A percentile compares a stretch with the other conserved stretches of the same genome.
Evolutionary conservation across 495 filamentous ascomycete genomes (phyloP).

Genomic region (Penicillium diatomitis): DNA sequence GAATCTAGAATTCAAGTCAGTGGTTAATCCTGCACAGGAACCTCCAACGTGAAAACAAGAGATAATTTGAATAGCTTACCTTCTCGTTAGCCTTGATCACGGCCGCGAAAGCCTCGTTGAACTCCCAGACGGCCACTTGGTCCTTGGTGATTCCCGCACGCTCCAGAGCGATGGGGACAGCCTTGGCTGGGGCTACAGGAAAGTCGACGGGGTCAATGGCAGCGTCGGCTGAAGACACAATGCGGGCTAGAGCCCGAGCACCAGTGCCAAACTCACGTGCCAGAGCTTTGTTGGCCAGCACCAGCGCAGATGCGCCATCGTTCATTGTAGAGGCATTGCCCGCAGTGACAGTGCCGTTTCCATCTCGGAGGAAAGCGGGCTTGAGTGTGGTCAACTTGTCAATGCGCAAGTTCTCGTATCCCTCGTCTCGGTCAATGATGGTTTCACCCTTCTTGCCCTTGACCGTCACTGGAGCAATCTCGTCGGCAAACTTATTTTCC

Average conservation of each 20-base stretch:
- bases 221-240: conserved; percentile 81
- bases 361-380: conserved; percentile 80
- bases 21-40: conserved; percentile 5
- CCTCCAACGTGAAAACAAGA: too few species aligned
- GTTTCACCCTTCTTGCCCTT: conserved; percentile 75
- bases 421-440: conserved; percentile 73
- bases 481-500: conserved; percentile 66
- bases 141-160: conserved; percentile 82
- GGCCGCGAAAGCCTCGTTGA: conserved; percentile 96
- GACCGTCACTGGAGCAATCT: conserved; percentile 80
- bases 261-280: conserved; percentile 64
- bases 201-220: conserved; percentile 93
- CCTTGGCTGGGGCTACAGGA: conserved; percentile 84
- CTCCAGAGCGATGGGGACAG: conserved; percentile 81
- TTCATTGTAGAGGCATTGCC: conserved; percentile 90
- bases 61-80: conserved; percentile 31
- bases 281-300: conserved; percentile 67
- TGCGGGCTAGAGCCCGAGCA: conserved; percentile 71
- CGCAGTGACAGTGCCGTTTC: conserved; percentile 84
- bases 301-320: conserved; percentile 88
- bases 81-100: conserved; percentile 94
- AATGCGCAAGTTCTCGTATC: conserved; percentile 71
- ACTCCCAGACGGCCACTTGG: conserved; percentile 90
- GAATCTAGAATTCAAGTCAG: conserved; percentile 44
- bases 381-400: conserved; percentile 81